Evolutionary conservation across 83 land plant species (phyloP).

Genomic region (Thuja plicata): DNA sequence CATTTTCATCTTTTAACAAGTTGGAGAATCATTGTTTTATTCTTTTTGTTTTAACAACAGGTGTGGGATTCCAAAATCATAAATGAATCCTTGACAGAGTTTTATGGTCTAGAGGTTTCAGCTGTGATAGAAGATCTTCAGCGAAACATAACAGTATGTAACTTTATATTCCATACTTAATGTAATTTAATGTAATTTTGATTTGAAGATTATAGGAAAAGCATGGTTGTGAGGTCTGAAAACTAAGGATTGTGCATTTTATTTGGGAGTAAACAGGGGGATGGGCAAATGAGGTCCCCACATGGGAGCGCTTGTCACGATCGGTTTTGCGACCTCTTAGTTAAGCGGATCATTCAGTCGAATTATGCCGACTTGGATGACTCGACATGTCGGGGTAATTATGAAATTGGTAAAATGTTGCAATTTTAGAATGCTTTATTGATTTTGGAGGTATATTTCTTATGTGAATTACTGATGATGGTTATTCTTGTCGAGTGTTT

Average conservation of each 20-base stretch:
- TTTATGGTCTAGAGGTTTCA: constrained; percentile 8
- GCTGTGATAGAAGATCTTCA: constrained; percentile 12
- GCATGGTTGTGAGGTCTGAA: neutral
- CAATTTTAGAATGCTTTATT: too few species aligned
- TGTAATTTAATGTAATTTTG: too few species aligned
- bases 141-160: constrained; percentile 22
- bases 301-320: neutral
- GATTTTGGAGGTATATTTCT: too few species aligned
- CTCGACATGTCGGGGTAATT: too few species aligned
- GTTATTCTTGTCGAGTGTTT: too few species aligned
- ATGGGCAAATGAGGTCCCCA: neutral
- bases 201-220: too few species aligned
- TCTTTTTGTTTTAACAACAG: neutral
- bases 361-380: too few species aligned
- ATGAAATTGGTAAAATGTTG: too few species aligned
- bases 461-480: too few species aligned
- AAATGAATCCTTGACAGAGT: constrained; percentile 14
- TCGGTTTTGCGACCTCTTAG: too few species aligned
- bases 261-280: neutral
- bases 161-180: too few species aligned
- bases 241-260: neutral
- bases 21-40: neutral
- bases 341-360: too few species aligned
- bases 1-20: neutral
- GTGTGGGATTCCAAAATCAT: constrained; percentile 31